Conservation (phyloP, 2,329 filamentous ascomycete species). For the Emydomyces testavorans region DNA sequence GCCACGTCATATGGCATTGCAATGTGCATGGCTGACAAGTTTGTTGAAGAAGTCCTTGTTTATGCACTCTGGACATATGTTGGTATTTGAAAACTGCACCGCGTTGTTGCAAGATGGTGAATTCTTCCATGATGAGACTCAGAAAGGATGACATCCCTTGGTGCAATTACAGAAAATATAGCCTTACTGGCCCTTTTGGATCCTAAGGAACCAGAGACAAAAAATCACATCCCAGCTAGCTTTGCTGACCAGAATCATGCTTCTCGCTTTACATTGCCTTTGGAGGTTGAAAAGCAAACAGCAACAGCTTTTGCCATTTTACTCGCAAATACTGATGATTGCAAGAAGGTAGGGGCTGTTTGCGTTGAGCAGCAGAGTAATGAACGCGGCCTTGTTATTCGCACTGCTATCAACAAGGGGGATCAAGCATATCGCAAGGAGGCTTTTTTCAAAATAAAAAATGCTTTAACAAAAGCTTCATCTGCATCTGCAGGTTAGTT, state of each 20-base stretch:
- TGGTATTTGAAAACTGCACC: neutral
- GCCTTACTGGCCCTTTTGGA: neutral
- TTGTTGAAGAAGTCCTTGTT: neutral
- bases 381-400: neutral
- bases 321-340: neutral
- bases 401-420: constrained; percentile 3
- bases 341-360: constrained; percentile 3
- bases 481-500: constrained; percentile 1
- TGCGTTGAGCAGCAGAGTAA: constrained; percentile 1
- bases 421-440: neutral
- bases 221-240: neutral
- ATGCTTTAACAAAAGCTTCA: constrained; percentile 1
- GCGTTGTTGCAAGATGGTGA: constrained; percentile 1
- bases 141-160: neutral
- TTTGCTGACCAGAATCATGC: neutral
- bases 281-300: neutral
- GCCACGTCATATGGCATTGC: constrained; percentile 4
- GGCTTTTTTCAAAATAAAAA: neutral
- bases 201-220: neutral
- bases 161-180: constrained; percentile 3
- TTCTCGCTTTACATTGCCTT: neutral
- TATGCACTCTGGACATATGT: no score
- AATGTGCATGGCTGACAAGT: neutral
- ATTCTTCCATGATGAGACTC: neutral
- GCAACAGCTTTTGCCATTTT: constrained; percentile 1